Evolutionary conservation across 179 eudicot genomes (phyloP), one percentile per base, ranked within the genome.

Genomic region (Silene vulgaris): DNA sequence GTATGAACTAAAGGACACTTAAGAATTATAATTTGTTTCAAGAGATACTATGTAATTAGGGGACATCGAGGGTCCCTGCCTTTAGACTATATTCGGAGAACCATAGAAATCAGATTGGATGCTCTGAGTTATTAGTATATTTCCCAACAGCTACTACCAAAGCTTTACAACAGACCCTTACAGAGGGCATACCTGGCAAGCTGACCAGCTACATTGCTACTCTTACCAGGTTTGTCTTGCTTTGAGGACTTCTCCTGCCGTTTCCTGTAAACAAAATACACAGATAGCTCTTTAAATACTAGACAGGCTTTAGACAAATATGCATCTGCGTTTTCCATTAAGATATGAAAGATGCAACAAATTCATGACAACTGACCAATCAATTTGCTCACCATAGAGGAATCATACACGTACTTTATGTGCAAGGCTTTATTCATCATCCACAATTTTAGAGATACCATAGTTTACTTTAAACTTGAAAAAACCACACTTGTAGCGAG

Each of bases 261-360:
- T 77, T 82, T 84, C 84, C 88, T 87, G 86, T 72, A 82, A 84
- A 70, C 63, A 73, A 63, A 30, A 32, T 66, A 32, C 65, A 77
- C 21, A 64, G 17, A 59, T 26, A 48, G 63, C 70, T 56, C 30
- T 57, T 29, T 16, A 45, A 21, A n/a, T 14, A 32, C 57, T 59
- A 9, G 21, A 23, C 1, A 37, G 73, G 32, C 35, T 1, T 23
- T 37, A 76, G 63, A 45, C 37, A 70, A 75, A 67, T 9, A 75
- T 30, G 20, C 45, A 70, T 40, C 0, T 35, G 70, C 16, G 11
- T 65, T 30, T 12, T 65, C 48, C 45, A 65, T 64, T 32, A 65
- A 4, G 12, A 30, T 11, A 17, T n/a, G 52, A 35, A 32, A 40
- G 8, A 28, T 62, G 17, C 40, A 20, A 35, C 69, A 76, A 52